phyloP scores from a whole-genome alignment of 148 eudicot genomes.

The Amaranthus hypochondriacus region DNA sequence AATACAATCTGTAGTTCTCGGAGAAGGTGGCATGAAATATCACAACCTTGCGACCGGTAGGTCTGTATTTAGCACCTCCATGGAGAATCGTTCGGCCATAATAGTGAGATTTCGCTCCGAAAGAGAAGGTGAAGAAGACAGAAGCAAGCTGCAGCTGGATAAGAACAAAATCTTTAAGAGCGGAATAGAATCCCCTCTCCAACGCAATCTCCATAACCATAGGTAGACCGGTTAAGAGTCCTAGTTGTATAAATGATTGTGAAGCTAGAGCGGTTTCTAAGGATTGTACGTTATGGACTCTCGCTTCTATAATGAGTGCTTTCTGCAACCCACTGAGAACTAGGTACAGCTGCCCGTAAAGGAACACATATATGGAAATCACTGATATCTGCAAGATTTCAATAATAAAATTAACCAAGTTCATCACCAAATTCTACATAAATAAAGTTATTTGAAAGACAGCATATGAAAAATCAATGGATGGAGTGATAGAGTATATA shows the following conservation, averaged over 20 bases:
- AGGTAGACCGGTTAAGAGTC: slow-evolving; percentile 89
- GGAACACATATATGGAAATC: slow-evolving; percentile 79
- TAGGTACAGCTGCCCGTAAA: slow-evolving; percentile 92
- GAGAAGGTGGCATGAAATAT: slow-evolving; percentile 82
- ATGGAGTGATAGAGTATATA: not conserved
- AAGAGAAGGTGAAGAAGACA: slow-evolving; percentile 93
- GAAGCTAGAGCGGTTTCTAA: slow-evolving; percentile 93
- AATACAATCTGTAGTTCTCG: slow-evolving; percentile 84
- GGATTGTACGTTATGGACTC: slow-evolving; percentile 64
- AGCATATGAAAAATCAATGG: not conserved
- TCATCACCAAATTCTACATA: not conserved
- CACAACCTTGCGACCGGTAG: slow-evolving; percentile 89
- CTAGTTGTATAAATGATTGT: slow-evolving; percentile 91
- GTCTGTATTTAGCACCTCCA: slow-evolving; percentile 89
- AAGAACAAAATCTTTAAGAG: slow-evolving; percentile 86
- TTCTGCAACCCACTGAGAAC: slow-evolving; percentile 91
- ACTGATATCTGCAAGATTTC: slow-evolving; percentile 70
- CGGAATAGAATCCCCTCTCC: slow-evolving; percentile 70
- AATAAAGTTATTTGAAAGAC: not conserved
- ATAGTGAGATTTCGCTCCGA: slow-evolving; percentile 86
- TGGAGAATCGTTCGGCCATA: slow-evolving; percentile 92
- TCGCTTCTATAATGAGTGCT: slow-evolving; percentile 62
- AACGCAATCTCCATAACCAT: slow-evolving; percentile 94
- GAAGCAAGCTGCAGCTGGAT: slow-evolving; percentile 95
- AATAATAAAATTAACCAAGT: not conserved